Evolutionary conservation across 768 basidiomycete species (phyloP).

Genomic region (Rhodotorula sphaerocarpa): DNA sequence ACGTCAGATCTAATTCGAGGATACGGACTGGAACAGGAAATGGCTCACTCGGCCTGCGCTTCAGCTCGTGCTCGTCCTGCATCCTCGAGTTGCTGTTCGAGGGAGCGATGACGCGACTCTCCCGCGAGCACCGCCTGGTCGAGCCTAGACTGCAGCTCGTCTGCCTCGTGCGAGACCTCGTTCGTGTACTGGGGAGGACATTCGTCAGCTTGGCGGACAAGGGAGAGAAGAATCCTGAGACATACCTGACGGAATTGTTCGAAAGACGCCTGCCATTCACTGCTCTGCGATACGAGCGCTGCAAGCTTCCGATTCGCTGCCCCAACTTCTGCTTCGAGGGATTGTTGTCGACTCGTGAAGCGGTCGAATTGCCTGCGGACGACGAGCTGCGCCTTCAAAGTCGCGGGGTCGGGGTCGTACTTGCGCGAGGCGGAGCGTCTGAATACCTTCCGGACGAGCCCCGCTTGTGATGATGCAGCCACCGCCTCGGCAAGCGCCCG

Average conservation of each 20-base stretch:
- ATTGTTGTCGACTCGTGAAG: slow-evolving; percentile 42
- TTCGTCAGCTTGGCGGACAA: neutral
- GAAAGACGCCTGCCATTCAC: slow-evolving; percentile 15
- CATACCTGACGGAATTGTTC: slow-evolving; percentile 17
- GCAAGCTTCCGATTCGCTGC: slow-evolving; percentile 17
- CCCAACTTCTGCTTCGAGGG: slow-evolving; percentile 29
- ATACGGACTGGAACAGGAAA: too few relatives aligned
- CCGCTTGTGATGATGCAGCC: neutral
- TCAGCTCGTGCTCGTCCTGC: slow-evolving; percentile 11
- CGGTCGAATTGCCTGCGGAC: slow-evolving; percentile 4
- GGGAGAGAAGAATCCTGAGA: too few relatives aligned
- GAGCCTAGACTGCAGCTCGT: slow-evolving; percentile 13
- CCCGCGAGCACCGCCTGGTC: slow-evolving; percentile 24
- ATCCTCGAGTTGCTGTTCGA: slow-evolving; percentile 8
- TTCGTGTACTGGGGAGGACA: slow-evolving; percentile 8
- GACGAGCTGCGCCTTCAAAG: slow-evolving; percentile 13
- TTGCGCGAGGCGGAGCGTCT: slow-evolving; percentile 11
- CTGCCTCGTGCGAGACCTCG: slow-evolving; percentile 8
- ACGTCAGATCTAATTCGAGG: too few relatives aligned
- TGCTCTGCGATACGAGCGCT: slow-evolving; percentile 7
- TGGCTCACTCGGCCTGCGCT: slow-evolving; percentile 8
- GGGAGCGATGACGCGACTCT: too few relatives aligned
- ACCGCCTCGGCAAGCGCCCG: slow-evolving; percentile 19
- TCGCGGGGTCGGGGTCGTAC: neutral
- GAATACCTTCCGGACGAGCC: slow-evolving; percentile 10